A percentile compares a stretch with the other conserved stretches of the same genome.
These are phyloP conservation scores for Brettanomyces naardenensis DNA, from an alignment of 805 yeast genomes.

Conservation along the genomic window DNA sequence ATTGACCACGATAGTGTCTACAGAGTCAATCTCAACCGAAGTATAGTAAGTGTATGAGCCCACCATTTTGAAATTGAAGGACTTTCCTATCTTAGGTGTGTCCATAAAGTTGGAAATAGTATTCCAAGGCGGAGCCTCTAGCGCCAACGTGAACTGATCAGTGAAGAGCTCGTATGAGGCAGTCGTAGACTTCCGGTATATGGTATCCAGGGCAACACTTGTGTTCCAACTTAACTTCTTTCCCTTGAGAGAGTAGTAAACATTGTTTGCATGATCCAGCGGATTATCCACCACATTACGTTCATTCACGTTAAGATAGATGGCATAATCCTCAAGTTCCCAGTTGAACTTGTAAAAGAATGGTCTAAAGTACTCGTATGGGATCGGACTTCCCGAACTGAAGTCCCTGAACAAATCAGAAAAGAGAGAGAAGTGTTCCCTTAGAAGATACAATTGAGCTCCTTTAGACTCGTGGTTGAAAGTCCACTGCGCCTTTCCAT, in stretches of 20 bases:
- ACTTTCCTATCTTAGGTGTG: slow-evolving; percentile 56
- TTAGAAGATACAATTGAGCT: slow-evolving; percentile 53
- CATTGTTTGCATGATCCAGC: slow-evolving; percentile 72
- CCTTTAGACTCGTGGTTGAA: slow-evolving; percentile 45
- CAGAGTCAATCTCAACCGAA: slow-evolving; percentile 53
- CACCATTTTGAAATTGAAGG: slow-evolving; percentile 47
- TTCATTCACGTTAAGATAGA: slow-evolving; percentile 78
- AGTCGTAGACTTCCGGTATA: slow-evolving; percentile 43
- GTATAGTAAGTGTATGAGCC: slow-evolving; percentile 63
- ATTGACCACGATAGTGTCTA: slow-evolving; percentile 60
- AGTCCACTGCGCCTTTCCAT: slow-evolving; percentile 65
- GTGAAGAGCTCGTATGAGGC: slow-evolving; percentile 46
- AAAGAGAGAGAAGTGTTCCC: slow-evolving; percentile 75
- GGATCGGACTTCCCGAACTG: slow-evolving; percentile 58
- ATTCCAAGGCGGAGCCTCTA: slow-evolving; percentile 90
- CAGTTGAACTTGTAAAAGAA: slow-evolving; percentile 54
- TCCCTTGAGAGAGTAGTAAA: slow-evolving; percentile 69
- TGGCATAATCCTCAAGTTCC: slow-evolving; percentile 45
- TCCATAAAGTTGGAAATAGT: slow-evolving; percentile 68
- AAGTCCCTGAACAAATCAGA: slow-evolving; percentile 74
- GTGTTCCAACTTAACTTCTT: slow-evolving; percentile 39
- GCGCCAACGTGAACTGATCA: slow-evolving; percentile 48
- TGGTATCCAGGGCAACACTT: slow-evolving; percentile 50
- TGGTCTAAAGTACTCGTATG: slow-evolving; percentile 75
- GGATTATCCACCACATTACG: slow-evolving; percentile 86